A percentile compares a stretch with the other conserved stretches of the same genome.
These are phyloP conservation scores for Parietichytrium sp. DNA, from an alignment of 108 stramenopile species.

Conservation along the genomic window DNA sequence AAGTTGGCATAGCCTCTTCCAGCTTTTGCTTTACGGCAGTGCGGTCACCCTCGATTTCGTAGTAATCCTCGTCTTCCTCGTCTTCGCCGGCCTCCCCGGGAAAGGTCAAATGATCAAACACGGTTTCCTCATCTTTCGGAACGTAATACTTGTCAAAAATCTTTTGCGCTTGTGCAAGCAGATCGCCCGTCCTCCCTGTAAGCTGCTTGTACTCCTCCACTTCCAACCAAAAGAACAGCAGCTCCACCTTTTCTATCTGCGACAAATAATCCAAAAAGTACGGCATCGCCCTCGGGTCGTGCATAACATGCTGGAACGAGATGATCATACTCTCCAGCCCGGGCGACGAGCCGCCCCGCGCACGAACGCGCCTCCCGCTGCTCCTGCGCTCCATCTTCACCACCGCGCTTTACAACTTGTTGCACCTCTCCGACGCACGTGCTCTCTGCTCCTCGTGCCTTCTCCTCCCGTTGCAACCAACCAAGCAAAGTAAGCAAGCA, in stretches of 20 bases:
- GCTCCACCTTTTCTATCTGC: background rate
- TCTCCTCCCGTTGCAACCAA: too few species aligned
- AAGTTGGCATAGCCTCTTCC: background rate
- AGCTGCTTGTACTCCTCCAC: constrained; percentile 38
- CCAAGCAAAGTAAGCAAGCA: too few species aligned
- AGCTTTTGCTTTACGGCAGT: background rate
- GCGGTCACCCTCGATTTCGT: background rate
- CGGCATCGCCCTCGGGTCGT: constrained; percentile 7
- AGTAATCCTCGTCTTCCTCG: background rate
- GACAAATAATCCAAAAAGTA: constrained; percentile 13
- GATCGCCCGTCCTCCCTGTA: background rate
- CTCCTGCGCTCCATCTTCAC: too few species aligned
- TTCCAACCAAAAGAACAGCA: constrained; percentile 11
- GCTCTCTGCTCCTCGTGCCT: too few species aligned
- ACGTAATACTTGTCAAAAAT: background rate
- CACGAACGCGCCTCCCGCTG: too few species aligned
- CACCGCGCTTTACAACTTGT: too few species aligned
- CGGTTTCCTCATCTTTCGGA: background rate
- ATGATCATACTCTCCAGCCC: too few species aligned
- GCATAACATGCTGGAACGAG: background rate
- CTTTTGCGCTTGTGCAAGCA: background rate
- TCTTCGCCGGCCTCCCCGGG: background rate
- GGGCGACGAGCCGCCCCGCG: too few species aligned
- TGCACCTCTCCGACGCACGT: too few species aligned
- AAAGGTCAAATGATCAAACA: too few species aligned